Percentiles rank a stretch among this genome's conserved stretches.
Conservation (phyloP, 2,329 filamentous ascomycete genomes). For the Chalaropsis ovoidea region DNA sequence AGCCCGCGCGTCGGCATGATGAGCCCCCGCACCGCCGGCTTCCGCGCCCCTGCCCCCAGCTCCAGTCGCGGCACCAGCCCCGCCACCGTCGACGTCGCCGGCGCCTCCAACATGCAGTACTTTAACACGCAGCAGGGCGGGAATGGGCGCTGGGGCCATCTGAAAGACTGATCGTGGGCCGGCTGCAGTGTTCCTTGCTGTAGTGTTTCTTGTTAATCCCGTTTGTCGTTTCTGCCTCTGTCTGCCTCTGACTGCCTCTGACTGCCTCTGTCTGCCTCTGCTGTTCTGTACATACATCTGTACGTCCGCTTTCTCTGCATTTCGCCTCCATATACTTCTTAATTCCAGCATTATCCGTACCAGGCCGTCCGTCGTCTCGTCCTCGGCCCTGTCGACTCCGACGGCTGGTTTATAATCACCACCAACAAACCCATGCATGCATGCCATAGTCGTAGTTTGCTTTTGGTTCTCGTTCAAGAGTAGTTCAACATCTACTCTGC, state of each 20-base stretch:
- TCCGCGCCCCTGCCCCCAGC: slow-evolving; percentile 27
- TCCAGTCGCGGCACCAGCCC: slow-evolving; percentile 46
- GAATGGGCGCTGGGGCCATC: slow-evolving; percentile 38
- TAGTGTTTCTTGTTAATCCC: too few relatives aligned
- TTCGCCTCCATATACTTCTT: slow-evolving; percentile 9
- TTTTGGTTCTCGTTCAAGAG: not conserved
- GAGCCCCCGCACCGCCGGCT: slow-evolving; percentile 38
- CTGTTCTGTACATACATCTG: not conserved
- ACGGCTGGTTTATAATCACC: too few relatives aligned
- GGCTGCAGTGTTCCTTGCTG: too few relatives aligned
- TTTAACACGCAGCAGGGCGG: slow-evolving; percentile 33
- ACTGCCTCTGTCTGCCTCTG: too few relatives aligned
- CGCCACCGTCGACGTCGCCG: slow-evolving; percentile 31
- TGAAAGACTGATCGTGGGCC: slow-evolving; percentile 34
- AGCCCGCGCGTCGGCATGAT: slow-evolving; percentile 47
- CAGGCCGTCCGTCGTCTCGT: not conserved
- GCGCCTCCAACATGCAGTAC: slow-evolving; percentile 34
- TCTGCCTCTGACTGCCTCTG: too few relatives aligned
- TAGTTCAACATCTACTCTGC: not conserved
- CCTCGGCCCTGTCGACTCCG: too few relatives aligned
- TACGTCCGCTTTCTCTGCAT: too few relatives aligned
- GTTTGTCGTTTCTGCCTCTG: too few relatives aligned
- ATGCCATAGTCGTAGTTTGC: not conserved
- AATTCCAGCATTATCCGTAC: slow-evolving; percentile 20
- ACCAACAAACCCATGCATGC: not conserved